Evolutionary conservation across 2,329 filamentous ascomycete genomes (phyloP).

Genomic region (Fusarium albidum): DNA sequence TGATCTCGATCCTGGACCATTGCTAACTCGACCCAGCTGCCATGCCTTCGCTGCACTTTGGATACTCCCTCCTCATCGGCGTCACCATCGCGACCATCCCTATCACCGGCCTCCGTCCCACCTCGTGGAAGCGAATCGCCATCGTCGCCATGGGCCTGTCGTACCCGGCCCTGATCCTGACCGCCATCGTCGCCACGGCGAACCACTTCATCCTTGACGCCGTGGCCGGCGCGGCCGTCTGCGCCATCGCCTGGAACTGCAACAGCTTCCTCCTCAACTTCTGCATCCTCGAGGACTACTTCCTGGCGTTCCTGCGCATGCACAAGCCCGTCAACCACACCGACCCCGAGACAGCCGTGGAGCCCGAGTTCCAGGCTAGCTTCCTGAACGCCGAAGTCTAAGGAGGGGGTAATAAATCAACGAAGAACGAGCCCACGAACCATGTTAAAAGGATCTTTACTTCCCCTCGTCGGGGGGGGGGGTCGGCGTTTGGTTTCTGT

Average conservation of each 20-base stretch:
- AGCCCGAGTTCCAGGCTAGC: conserved; percentile 42
- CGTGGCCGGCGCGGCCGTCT: conserved; percentile 72
- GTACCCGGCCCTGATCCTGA: conserved; percentile 71
- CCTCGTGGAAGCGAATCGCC: conserved; percentile 57
- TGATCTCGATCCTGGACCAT: no score
- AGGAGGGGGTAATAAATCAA: background rate
- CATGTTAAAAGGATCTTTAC: conserved; percentile 2
- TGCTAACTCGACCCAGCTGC: conserved; percentile 58
- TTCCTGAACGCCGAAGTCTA: conserved; percentile 37
- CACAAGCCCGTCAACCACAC: conserved; percentile 66
- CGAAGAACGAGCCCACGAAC: conserved; percentile 17
- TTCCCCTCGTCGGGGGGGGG: background rate
- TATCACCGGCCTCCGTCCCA: conserved; percentile 60
- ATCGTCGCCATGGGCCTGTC: conserved; percentile 61
- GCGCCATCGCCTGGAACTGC: conserved; percentile 67
- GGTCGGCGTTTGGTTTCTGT: background rate
- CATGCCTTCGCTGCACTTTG: conserved; percentile 80
- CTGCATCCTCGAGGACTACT: conserved; percentile 72
- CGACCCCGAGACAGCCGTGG: conserved; percentile 47
- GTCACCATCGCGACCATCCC: conserved; percentile 74
- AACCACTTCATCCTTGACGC: conserved; percentile 80
- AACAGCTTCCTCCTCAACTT: conserved; percentile 68
- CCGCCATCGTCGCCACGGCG: conserved; percentile 74
- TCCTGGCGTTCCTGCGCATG: conserved; percentile 68
- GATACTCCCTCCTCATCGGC: conserved; percentile 77